Conservation (phyloP, 345 rosid species). For the Pelargonium nanum region DNA sequence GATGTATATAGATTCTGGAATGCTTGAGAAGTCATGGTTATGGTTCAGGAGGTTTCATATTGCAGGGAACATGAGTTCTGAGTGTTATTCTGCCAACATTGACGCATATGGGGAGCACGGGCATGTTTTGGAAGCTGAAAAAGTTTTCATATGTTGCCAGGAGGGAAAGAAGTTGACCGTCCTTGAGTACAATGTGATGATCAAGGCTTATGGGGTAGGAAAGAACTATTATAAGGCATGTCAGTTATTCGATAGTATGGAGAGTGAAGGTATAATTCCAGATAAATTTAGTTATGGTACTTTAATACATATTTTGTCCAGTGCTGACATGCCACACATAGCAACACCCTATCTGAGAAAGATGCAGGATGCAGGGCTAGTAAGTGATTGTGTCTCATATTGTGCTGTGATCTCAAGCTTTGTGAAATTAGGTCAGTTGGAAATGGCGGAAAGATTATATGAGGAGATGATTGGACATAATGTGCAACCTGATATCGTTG, state of each 20-base stretch:
- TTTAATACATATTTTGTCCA: conserved; percentile 56
- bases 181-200: conserved; percentile 70
- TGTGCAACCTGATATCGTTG: conserved; percentile 53
- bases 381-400: conserved; percentile 60
- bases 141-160: conserved; percentile 46
- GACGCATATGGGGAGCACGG: conserved; percentile 80
- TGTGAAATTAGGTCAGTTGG: conserved; percentile 52
- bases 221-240: conserved; percentile 52
- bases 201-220: conserved; percentile 73
- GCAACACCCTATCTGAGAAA: conserved; percentile 44
- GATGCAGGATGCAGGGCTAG: conserved; percentile 62
- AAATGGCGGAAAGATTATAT: conserved; percentile 56
- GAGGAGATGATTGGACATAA: conserved; percentile 49
- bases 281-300: conserved; percentile 66
- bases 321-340: conserved; percentile 45
- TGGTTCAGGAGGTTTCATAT: conserved; percentile 76
- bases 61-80: conserved; percentile 54
- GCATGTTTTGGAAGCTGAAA: conserved; percentile 48
- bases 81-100: conserved; percentile 73
- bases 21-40: conserved; percentile 70
- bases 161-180: conserved; percentile 46
- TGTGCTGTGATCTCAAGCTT: conserved; percentile 75
- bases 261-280: conserved; percentile 44
- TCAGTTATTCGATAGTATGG: conserved; percentile 64
- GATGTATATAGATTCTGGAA: conserved; percentile 68